phyloP scores from a whole-genome alignment of 805 yeast species.

The Blastobotrys attinorum region DNA sequence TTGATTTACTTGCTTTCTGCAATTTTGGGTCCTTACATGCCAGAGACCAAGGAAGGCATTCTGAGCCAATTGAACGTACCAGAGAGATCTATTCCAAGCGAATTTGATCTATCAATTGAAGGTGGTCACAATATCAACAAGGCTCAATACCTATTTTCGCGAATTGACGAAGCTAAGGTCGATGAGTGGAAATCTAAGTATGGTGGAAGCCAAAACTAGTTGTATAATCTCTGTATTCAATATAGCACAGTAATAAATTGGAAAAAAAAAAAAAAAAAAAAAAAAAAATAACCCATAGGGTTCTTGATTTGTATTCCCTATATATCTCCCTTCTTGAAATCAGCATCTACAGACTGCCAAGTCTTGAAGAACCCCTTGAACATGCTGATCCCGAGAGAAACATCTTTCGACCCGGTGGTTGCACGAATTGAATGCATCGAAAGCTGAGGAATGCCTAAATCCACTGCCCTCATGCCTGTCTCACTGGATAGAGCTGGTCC shows the following conservation, averaged over 20 bases:
- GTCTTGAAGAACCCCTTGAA: slow-evolving; percentile 60
- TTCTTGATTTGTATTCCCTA: no score
- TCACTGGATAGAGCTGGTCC: slow-evolving; percentile 48
- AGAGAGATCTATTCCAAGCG: slow-evolving; percentile 64
- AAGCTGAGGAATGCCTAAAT: slow-evolving; percentile 74
- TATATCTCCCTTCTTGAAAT: slow-evolving; percentile 16
- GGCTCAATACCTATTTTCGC: slow-evolving; percentile 83
- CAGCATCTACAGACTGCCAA: slow-evolving; percentile 49
- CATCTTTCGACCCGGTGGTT: slow-evolving; percentile 67
- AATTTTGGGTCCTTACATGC: slow-evolving; percentile 81
- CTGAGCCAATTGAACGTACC: slow-evolving; percentile 79
- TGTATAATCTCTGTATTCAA: no score
- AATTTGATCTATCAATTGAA: slow-evolving; percentile 57
- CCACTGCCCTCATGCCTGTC: slow-evolving; percentile 49
- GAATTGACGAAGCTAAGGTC: slow-evolving; percentile 85
- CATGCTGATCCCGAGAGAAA: slow-evolving; percentile 65
- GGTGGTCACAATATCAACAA: slow-evolving; percentile 84
- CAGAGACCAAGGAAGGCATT: slow-evolving; percentile 66
- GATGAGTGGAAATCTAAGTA: slow-evolving; percentile 80
- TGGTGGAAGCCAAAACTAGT: slow-evolving; percentile 59
- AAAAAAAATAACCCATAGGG: no score
- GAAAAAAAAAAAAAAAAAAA: no score
- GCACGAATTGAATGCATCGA: slow-evolving; percentile 87
- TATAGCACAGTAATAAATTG: no score
- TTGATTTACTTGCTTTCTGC: slow-evolving; percentile 80